Evolutionary conservation across 345 rosid species (phyloP).

Genomic region (Melaleuca alternifolia): DNA sequence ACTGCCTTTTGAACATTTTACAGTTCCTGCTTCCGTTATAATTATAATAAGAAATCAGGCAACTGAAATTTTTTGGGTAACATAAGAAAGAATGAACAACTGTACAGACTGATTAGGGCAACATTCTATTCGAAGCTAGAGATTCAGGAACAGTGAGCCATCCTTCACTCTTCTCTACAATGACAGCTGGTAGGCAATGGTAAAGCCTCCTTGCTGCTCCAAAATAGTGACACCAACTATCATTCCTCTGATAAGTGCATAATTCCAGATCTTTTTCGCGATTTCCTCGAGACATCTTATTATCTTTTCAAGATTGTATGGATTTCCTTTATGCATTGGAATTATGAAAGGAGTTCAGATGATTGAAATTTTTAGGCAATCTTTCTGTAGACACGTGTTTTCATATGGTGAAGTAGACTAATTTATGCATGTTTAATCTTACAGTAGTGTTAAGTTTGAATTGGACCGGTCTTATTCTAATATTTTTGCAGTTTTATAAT

Average conservation of each 20-base stretch:
- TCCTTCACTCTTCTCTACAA: not conserved
- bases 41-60: not conserved
- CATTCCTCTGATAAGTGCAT: not conserved
- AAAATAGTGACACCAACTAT: not conserved
- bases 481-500: not conserved
- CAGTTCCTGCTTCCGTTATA: not conserved
- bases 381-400: not conserved
- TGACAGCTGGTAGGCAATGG: not conserved
- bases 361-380: not conserved
- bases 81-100: not conserved
- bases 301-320: not conserved
- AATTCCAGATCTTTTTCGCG: not conserved
- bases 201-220: not conserved
- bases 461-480: not conserved
- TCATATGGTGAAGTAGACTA: not conserved
- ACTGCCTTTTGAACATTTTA: not conserved
- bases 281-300: not conserved
- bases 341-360: not conserved
- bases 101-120: not conserved
- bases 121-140: not conserved
- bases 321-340: not conserved
- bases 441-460: not conserved
- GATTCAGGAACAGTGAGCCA: not conserved
- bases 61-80: not conserved
- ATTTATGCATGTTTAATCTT: not conserved